These are phyloP conservation scores for Microcyclospora pomicola DNA, from an alignment of 2,329 filamentous ascomycete species.

Conservation along the genomic window DNA sequence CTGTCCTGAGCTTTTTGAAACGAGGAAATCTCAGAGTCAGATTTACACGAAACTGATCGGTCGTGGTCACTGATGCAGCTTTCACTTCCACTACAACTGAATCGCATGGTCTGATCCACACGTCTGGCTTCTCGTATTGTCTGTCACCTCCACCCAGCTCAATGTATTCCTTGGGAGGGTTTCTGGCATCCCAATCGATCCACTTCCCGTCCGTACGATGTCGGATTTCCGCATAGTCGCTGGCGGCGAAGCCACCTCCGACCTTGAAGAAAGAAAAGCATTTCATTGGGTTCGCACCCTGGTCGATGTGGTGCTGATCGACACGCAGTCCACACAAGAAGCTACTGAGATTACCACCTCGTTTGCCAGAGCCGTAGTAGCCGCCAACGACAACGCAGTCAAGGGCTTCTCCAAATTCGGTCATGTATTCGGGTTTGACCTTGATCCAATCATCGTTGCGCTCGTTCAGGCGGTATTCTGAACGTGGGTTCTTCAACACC, in stretches of 20 bases:
- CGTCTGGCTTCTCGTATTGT: constrained; percentile 68
- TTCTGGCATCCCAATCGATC: constrained; percentile 66
- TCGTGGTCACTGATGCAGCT: constrained; percentile 61
- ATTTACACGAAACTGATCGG: constrained; percentile 63
- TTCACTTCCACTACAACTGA: constrained; percentile 83
- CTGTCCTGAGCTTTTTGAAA: constrained; percentile 67
- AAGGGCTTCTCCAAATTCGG: constrained; percentile 82
- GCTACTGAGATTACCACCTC: constrained; percentile 70
- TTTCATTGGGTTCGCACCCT: constrained; percentile 49
- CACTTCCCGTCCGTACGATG: constrained; percentile 86
- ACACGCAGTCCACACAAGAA: constrained; percentile 86
- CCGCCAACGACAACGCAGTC: constrained; percentile 84
- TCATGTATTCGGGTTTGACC: constrained; percentile 97
- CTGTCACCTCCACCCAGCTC: constrained; percentile 65
- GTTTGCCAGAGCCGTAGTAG: constrained; percentile 77
- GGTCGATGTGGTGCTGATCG: constrained; percentile 48
- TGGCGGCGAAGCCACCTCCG: constrained; percentile 76
- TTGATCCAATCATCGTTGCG: constrained; percentile 97
- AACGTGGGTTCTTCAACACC: constrained; percentile 84
- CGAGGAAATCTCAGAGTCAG: constrained; percentile 81
- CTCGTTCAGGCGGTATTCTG: constrained; percentile 72
- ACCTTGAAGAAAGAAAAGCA: constrained; percentile 96
- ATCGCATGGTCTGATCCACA: constrained; percentile 84
- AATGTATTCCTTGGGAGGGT: constrained; percentile 64
- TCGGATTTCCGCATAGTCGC: constrained; percentile 71